Evolutionary conservation across 1,284 basidiomycete species (phyloP).

Genomic region (Ceratobasidium sp.): DNA sequence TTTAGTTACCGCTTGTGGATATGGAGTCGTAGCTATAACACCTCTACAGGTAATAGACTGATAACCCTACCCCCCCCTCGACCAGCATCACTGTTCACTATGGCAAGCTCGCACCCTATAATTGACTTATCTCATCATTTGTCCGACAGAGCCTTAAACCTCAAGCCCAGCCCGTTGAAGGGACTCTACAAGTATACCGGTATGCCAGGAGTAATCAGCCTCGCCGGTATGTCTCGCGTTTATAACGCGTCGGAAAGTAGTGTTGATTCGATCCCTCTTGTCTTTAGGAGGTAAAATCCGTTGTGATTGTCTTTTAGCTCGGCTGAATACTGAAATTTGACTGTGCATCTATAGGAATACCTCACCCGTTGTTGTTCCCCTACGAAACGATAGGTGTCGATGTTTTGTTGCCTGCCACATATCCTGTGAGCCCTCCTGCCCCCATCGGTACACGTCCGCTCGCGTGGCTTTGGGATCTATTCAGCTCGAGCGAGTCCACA

Average conservation of each 20-base stretch:
- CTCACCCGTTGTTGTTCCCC: constrained; percentile 73
- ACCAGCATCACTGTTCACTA: background rate
- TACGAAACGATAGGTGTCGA: constrained; percentile 70
- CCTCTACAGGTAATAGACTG: background rate
- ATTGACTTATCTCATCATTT: constrained; percentile 73
- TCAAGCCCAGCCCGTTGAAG: constrained; percentile 74
- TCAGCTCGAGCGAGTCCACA: constrained; percentile 66
- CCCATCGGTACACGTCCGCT: constrained; percentile 58
- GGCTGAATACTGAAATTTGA: background rate
- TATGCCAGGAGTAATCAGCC: constrained; percentile 64
- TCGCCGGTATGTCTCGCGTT: constrained; percentile 12
- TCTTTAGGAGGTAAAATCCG: background rate
- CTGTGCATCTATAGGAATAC: constrained; percentile 62
- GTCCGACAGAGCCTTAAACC: constrained; percentile 67
- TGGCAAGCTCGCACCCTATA: constrained; percentile 52
- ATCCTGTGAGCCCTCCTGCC: constrained; percentile 53
- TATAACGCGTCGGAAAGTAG: background rate
- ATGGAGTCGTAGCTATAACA: no score
- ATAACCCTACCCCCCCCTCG: background rate
- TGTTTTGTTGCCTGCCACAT: constrained; percentile 59
- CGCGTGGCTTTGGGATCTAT: constrained; percentile 77
- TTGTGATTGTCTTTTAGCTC: background rate
- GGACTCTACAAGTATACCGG: constrained; percentile 68
- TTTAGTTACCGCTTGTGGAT: no score
- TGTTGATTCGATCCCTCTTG: background rate